phyloP scores from a whole-genome alignment of 768 basidiomycete species.

The Psilocybe azurescens region DNA sequence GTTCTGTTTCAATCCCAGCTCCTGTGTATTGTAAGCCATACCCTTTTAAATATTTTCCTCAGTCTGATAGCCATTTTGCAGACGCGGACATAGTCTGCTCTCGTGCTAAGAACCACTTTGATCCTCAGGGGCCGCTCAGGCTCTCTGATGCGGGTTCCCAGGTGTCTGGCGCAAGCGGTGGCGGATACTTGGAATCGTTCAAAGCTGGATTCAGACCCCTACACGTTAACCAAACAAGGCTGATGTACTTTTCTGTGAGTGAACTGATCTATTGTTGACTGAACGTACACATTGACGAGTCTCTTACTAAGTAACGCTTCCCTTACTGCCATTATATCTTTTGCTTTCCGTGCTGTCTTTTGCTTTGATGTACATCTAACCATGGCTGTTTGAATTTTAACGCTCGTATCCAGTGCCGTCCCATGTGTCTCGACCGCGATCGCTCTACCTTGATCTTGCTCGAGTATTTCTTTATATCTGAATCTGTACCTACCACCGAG shows the following conservation, averaged over 20 bases:
- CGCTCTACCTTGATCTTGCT: no score
- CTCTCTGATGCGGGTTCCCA: slow-evolving; percentile 9
- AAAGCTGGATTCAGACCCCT: slow-evolving; percentile 12
- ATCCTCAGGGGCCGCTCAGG: slow-evolving; percentile 5
- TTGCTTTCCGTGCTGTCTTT: no score
- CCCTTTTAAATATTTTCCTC: background rate
- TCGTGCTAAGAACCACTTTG: slow-evolving; percentile 15
- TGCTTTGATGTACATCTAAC: no score
- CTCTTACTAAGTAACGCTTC: no score
- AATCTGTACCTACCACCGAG: no score
- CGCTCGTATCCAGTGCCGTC: no score
- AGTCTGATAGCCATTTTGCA: background rate
- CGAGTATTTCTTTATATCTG: no score
- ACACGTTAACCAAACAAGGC: slow-evolving; percentile 2
- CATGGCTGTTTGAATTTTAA: no score
- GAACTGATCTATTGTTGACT: no score
- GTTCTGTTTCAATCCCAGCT: slow-evolving; percentile 16
- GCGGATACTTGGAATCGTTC: slow-evolving; percentile 6
- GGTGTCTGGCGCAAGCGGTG: background rate
- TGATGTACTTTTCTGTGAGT: slow-evolving; percentile 18
- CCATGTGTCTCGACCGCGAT: no score
- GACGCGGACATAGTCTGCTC: slow-evolving; percentile 19
- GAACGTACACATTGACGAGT: no score
- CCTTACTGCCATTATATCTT: no score
- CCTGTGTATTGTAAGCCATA: slow-evolving; percentile 8